These are phyloP conservation scores for Hanseniaspora sp. DNA, from an alignment of 1,139 yeast genomes.

Conservation along the genomic window DNA sequence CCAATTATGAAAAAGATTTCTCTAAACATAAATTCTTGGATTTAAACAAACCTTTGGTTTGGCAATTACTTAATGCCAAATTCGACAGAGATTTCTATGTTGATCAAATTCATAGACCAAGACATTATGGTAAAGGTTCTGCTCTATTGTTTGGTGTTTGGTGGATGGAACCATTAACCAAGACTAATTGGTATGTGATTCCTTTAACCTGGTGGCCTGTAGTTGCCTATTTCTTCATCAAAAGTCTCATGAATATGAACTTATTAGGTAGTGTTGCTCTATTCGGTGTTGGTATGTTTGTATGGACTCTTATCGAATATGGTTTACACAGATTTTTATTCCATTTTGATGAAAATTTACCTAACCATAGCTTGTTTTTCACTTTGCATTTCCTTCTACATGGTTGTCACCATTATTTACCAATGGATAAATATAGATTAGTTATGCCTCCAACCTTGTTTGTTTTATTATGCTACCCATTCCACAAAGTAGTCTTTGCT, in stretches of 20 bases:
- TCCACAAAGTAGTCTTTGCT: slow-evolving; percentile 48
- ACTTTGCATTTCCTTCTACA: slow-evolving; percentile 81
- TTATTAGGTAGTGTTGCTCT: slow-evolving; percentile 30
- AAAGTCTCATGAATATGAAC: slow-evolving; percentile 34
- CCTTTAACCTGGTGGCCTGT: slow-evolving; percentile 86
- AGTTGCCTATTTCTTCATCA: slow-evolving; percentile 42
- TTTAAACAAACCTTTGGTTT: slow-evolving; percentile 63
- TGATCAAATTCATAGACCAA: slow-evolving; percentile 93
- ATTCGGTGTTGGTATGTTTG: slow-evolving; percentile 57
- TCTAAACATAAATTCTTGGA: slow-evolving; percentile 77
- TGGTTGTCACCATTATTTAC: slow-evolving; percentile 93
- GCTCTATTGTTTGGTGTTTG: slow-evolving; percentile 78
- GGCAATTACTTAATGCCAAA: slow-evolving; percentile 63
- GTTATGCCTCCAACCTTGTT: slow-evolving; percentile 94
- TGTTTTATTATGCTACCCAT: slow-evolving; percentile 44
- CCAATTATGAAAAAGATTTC: slow-evolving; percentile 64
- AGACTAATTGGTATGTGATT: slow-evolving; percentile 71
- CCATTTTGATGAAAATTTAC: slow-evolving; percentile 79
- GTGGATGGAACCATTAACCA: slow-evolving; percentile 50
- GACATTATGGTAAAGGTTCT: slow-evolving; percentile 84
- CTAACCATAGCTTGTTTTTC: slow-evolving; percentile 63
- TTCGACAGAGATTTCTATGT: slow-evolving; percentile 81
- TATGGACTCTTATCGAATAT: slow-evolving; percentile 91
- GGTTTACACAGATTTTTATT: slow-evolving; percentile 78
- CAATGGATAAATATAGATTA: slow-evolving; percentile 87